phyloP scores from a whole-genome alignment of 2,329 filamentous ascomycete species.

The Colletotrichum gigasporum region DNA sequence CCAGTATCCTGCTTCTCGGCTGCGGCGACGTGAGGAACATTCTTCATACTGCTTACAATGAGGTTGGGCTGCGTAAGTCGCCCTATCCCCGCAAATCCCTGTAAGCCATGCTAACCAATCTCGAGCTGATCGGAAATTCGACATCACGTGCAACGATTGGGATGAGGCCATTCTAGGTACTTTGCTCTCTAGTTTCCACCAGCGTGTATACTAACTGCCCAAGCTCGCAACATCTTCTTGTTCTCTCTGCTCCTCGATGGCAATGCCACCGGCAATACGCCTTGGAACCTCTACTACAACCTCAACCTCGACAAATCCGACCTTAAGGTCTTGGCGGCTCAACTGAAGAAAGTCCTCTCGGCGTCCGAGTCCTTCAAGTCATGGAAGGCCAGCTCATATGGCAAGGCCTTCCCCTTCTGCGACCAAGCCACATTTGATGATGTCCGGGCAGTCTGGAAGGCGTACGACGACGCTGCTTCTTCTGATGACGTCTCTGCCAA shows the following conservation, averaged over 20 bases:
- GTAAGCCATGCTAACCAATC: conserved; percentile 33
- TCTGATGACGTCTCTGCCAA: background rate
- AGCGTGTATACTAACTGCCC: conserved; percentile 1
- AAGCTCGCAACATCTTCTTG: conserved; percentile 65
- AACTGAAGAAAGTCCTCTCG: conserved; percentile 48
- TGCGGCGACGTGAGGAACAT: conserved; percentile 67
- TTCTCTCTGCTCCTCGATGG: conserved; percentile 60
- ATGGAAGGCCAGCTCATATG: conserved; percentile 59
- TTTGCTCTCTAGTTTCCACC: conserved; percentile 10
- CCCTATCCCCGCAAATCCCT: background rate
- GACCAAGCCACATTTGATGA: conserved; percentile 54
- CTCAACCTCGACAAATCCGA: conserved; percentile 52
- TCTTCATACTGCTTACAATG: conserved; percentile 60
- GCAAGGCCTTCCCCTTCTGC: conserved; percentile 55
- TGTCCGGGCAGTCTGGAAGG: conserved; percentile 26
- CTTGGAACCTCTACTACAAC: conserved; percentile 68
- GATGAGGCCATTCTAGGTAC: conserved; percentile 60
- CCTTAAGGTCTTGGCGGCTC: conserved; percentile 43
- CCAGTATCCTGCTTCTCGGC: conserved; percentile 61
- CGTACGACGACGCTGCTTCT: background rate
- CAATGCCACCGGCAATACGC: conserved; percentile 33
- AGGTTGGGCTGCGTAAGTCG: conserved; percentile 48
- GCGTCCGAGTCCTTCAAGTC: conserved; percentile 47
- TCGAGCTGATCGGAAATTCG: conserved; percentile 52
- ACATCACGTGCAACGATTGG: conserved; percentile 66